Evolutionary conservation across 176 grass and related monocot species (phyloP), one percentile per base, ranked within the genome.

Genomic region (Carex scoparia): DNA sequence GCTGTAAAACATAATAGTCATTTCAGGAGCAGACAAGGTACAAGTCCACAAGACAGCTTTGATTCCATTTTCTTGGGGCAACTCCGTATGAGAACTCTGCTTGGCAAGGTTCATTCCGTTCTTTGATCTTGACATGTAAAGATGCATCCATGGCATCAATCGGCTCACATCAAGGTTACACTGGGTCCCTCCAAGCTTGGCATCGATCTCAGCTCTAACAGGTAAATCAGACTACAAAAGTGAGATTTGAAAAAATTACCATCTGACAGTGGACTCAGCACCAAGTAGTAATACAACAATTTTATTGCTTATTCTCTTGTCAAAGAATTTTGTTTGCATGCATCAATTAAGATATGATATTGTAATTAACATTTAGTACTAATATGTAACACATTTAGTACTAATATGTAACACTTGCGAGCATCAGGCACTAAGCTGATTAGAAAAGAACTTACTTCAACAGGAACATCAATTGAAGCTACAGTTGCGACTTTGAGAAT

Each of bases 11-110:
- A 94, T 90, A 44, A 95, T 65, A 83, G 91, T 91, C 91, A 94
- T 95, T 89, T 99, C 96, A 15, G 96, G 96, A 67, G 96, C 96
- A 88, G 96, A 93, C 10, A 99, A 81, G 28, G 65, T 91, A 87
- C 93, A 95, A 55, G 93, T 99, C 96, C 96, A 99, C 91, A 99
- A 86, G 72, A 99, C 88, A 69, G 86, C 75, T 84, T 95, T 95
- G 60, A 82, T 79, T 61, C 93, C 86, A 55, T 87, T 91, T 84
- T 81, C 84, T 87, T 88, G 80, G 87, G 90, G 88, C 79, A 67
- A 89, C 69, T 92, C 85, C 81, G 79, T 61, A 35, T 68, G 67
- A 84, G 90, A 87, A 61, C 88, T 88, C 35, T 80, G 89, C 72
- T 88, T 89, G 4, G 86, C 70, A 89, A 99, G 91, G 51, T 82